A percentile compares a stretch with the other conserved stretches of the same genome.
phyloP scores from a whole-genome alignment of 208 protist genomes.

The Wallacemonas sp. region DNA sequence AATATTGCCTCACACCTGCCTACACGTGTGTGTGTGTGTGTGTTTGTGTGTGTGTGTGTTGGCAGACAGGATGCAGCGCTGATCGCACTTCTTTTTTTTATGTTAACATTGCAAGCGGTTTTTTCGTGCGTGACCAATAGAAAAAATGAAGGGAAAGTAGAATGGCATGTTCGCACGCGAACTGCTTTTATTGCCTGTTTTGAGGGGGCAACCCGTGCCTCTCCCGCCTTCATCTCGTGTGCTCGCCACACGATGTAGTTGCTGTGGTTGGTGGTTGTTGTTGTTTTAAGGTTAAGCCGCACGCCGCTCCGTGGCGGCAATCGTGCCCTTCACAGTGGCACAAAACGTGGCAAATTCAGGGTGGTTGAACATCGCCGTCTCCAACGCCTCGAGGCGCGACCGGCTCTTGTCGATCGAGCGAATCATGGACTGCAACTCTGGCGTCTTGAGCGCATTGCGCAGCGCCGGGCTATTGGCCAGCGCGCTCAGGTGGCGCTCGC shows the following conservation, averaged over 20 bases:
- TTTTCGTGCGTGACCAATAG: not conserved
- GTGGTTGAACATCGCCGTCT: slow-evolving; percentile 77
- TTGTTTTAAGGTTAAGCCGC: not conserved
- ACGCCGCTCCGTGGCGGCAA: slow-evolving; percentile 38
- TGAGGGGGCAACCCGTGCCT: no score
- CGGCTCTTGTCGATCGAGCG: slow-evolving; percentile 69
- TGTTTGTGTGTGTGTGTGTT: not conserved
- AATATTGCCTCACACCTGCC: no score
- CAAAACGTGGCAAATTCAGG: slow-evolving; percentile 76
- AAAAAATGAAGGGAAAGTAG: not conserved
- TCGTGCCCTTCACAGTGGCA: slow-evolving; percentile 47
- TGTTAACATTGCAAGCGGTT: no score
- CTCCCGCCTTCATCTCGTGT: no score
- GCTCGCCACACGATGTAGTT: no score
- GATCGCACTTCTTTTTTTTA: no score
- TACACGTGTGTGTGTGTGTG: not conserved
- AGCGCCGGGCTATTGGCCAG: slow-evolving; percentile 47
- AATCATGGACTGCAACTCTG: slow-evolving; percentile 65
- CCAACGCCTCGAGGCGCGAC: slow-evolving; percentile 72
- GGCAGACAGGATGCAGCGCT: not conserved
- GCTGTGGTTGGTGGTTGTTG: not conserved
- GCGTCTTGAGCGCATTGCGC: slow-evolving; percentile 48
- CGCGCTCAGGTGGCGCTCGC: slow-evolving; percentile 61
- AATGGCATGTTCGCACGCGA: no score
- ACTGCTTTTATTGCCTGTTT: no score